These are phyloP conservation scores for Pseudogymnoascus sp. DNA, from an alignment of 2,329 filamentous ascomycete genomes.

Conservation along the genomic window DNA sequence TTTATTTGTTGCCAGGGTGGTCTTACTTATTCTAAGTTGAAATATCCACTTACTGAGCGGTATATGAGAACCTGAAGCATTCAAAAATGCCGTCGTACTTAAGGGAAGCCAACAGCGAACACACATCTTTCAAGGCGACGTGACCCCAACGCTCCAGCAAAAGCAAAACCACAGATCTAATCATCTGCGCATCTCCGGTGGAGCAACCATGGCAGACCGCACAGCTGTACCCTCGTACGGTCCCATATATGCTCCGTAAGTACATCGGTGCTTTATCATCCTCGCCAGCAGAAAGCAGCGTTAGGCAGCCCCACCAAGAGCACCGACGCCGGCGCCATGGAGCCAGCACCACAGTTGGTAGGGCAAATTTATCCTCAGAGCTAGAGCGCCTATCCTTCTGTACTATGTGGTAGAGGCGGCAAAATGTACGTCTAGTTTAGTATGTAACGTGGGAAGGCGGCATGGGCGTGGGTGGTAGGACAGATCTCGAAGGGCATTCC, in stretches of 20 bases:
- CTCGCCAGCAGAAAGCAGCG: background rate
- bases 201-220: background rate
- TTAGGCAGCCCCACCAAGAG: background rate
- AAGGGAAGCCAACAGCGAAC: background rate
- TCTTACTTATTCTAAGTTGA: background rate
- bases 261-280: constrained; percentile 1
- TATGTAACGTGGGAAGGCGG: constrained; percentile 5
- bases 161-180: background rate
- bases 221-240: background rate
- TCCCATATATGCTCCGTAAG: no score
- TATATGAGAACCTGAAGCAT: background rate
- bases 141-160: background rate
- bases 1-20: background rate
- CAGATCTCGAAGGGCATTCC: background rate
- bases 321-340: background rate
- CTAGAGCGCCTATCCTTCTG: background rate
- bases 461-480: background rate
- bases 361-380: background rate
- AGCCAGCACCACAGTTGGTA: background rate
- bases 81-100: background rate
- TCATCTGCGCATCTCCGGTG: background rate
- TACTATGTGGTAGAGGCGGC: background rate
- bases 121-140: background rate
- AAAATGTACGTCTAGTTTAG: background rate
- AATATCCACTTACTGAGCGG: background rate